phyloP scores from a whole-genome alignment of 208 protist species.

The Acanthamoeba castellanii region DNA sequence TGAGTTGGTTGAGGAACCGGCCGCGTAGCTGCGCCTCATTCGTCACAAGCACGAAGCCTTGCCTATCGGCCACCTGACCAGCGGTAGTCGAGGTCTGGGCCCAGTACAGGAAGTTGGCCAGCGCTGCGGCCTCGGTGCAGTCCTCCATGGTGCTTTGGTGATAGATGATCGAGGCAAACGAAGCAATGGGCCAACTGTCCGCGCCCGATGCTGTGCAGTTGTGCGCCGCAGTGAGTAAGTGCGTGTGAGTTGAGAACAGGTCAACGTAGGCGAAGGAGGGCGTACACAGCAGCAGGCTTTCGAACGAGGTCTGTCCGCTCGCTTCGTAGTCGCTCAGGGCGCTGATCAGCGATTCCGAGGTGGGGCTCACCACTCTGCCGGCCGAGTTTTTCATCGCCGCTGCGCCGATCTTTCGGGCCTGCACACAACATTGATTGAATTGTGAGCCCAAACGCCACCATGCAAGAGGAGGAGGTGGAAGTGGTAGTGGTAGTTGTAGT shows the following conservation, averaged over 20 bases:
- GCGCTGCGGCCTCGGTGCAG: background rate
- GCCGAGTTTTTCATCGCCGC: background rate
- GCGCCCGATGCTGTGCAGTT: background rate
- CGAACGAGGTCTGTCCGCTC: background rate
- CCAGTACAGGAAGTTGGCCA: slow-evolving; percentile 19
- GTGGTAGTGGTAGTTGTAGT: background rate
- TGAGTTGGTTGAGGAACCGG: slow-evolving; percentile 2
- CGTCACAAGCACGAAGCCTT: background rate
- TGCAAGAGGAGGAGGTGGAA: background rate
- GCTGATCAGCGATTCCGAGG: background rate
- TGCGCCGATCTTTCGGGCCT: background rate
- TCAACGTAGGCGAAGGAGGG: background rate
- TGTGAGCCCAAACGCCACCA: background rate
- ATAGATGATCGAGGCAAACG: background rate
- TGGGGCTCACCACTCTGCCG: slow-evolving; percentile 35
- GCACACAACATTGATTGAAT: background rate
- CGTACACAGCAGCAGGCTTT: background rate
- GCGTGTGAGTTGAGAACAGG: background rate
- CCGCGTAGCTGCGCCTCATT: too few species aligned
- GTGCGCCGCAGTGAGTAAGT: background rate
- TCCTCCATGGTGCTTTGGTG: background rate
- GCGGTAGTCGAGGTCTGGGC: background rate
- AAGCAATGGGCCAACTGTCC: background rate
- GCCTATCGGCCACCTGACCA: background rate
- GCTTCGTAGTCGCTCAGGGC: background rate